phyloP scores from a whole-genome alignment of 345 rosid genomes.

The Bruguiera parviflora region DNA sequence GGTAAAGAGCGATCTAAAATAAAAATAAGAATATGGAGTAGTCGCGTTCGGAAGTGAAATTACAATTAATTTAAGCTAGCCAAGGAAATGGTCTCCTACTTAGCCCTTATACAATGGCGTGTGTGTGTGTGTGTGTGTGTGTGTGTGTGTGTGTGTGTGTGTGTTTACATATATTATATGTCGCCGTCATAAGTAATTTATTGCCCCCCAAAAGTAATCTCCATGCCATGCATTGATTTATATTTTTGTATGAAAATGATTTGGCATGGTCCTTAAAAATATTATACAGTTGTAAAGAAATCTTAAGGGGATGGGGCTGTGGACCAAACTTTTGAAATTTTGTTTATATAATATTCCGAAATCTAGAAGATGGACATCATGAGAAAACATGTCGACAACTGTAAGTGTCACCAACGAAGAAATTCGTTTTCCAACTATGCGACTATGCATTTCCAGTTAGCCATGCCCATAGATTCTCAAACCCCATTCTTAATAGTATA shows the following conservation, averaged over 20 bases:
- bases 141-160: too few relatives aligned
- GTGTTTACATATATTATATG: too few relatives aligned
- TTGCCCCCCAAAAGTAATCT: too few relatives aligned
- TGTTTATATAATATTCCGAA: neutral
- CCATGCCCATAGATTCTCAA: constrained; percentile 3
- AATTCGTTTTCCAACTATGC: constrained; percentile 14
- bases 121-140: too few relatives aligned
- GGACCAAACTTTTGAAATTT: constrained; percentile 17
- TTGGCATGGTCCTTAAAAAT: constrained; percentile 5
- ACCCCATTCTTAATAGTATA: neutral
- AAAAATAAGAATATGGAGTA: too few relatives aligned
- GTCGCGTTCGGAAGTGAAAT: too few relatives aligned
- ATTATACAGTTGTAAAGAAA: neutral
- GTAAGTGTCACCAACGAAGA: constrained; percentile 28
- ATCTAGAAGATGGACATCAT: constrained; percentile 1
- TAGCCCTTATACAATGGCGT: too few relatives aligned
- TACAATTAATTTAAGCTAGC: too few relatives aligned
- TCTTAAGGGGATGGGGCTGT: neutral
- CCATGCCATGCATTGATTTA: too few relatives aligned
- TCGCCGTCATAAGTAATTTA: too few relatives aligned
- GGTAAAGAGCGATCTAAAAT: too few relatives aligned
- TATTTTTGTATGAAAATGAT: neutral
- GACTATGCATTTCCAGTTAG: neutral
- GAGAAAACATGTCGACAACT: constrained; percentile 35
- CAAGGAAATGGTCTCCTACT: too few relatives aligned